Percentiles rank a stretch among this genome's conserved stretches.
Evolutionary conservation across 768 basidiomycete species (phyloP).

Genomic region (Suillus brevipes): DNA sequence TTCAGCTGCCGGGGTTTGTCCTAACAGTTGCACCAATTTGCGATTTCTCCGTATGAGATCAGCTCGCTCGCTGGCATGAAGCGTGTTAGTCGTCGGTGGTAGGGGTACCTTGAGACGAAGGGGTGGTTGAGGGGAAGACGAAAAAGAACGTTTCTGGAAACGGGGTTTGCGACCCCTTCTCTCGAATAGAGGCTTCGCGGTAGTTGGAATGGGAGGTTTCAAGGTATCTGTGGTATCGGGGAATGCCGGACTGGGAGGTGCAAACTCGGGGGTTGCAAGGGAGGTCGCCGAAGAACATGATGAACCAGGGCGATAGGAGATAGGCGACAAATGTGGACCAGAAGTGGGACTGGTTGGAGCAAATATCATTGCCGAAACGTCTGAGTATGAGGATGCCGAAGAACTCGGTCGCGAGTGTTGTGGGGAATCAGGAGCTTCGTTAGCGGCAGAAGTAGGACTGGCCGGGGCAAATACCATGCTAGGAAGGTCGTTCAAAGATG

Average conservation of each 20-base stretch:
- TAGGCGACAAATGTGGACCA: slow-evolving; percentile 13
- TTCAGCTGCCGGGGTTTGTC: slow-evolving; percentile 58
- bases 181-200: slow-evolving; percentile 47
- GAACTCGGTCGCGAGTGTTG: slow-evolving; percentile 7
- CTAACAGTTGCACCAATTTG: slow-evolving; percentile 82
- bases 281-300: slow-evolving; percentile 30
- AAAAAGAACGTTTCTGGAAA: slow-evolving; percentile 28
- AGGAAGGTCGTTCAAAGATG: slow-evolving; percentile 27
- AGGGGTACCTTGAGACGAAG: slow-evolving; percentile 26
- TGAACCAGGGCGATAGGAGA: slow-evolving; percentile 19
- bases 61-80: slow-evolving; percentile 63
- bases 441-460: slow-evolving; percentile 19
- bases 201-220: slow-evolving; percentile 48
- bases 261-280: slow-evolving; percentile 31
- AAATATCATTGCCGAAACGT: slow-evolving; percentile 31
- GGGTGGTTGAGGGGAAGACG: slow-evolving; percentile 27
- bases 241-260: slow-evolving; percentile 20
- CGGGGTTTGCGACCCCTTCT: slow-evolving; percentile 30
- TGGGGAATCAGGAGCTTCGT: slow-evolving; percentile 14
- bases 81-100: slow-evolving; percentile 69
- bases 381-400: slow-evolving; percentile 17
- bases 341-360: slow-evolving; percentile 28
- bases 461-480: slow-evolving; percentile 35
- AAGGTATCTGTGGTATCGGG: background rate
- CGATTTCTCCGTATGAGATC: slow-evolving; percentile 72